Conservation (phyloP, 2,329 filamentous ascomycete species). For the Didymella lethalis region DNA sequence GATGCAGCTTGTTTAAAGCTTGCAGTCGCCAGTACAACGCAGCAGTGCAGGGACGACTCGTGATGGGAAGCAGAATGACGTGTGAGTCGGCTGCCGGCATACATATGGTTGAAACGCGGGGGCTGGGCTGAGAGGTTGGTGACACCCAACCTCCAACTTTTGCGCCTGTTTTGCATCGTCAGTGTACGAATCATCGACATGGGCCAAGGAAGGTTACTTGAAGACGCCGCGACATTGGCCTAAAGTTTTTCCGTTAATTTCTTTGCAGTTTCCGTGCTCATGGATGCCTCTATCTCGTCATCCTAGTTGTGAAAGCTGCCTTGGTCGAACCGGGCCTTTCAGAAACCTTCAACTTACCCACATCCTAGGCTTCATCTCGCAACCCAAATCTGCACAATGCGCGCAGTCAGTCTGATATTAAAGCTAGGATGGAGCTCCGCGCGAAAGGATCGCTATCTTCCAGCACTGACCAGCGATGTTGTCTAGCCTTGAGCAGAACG, state of each 20-base stretch:
- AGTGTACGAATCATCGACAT: slow-evolving; percentile 10
- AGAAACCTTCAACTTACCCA: neutral
- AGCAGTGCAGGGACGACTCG: slow-evolving; percentile 22
- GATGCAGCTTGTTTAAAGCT: slow-evolving; percentile 15
- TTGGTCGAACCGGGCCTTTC: slow-evolving; percentile 11
- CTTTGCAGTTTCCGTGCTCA: neutral
- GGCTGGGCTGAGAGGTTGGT: slow-evolving; percentile 13
- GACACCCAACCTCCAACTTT: slow-evolving; percentile 16
- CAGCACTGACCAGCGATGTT: slow-evolving; percentile 3
- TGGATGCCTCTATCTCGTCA: slow-evolving; percentile 10
- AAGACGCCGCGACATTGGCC: neutral
- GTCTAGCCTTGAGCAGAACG: neutral
- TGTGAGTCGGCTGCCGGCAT: slow-evolving; percentile 11
- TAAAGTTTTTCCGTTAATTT: slow-evolving; percentile 3
- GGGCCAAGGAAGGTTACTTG: neutral
- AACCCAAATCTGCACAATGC: neutral
- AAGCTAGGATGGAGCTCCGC: neutral
- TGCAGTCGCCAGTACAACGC: slow-evolving; percentile 19
- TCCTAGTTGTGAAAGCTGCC: slow-evolving; percentile 15
- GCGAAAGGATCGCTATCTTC: neutral
- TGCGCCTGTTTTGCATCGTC: slow-evolving; percentile 12
- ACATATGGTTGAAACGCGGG: slow-evolving; percentile 13
- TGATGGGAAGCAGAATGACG: slow-evolving; percentile 18
- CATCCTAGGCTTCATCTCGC: neutral
- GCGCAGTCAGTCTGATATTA: neutral